Base-by-base conservation (phyloP, 257 asterid species). In the Mentha longifolia region DNA sequence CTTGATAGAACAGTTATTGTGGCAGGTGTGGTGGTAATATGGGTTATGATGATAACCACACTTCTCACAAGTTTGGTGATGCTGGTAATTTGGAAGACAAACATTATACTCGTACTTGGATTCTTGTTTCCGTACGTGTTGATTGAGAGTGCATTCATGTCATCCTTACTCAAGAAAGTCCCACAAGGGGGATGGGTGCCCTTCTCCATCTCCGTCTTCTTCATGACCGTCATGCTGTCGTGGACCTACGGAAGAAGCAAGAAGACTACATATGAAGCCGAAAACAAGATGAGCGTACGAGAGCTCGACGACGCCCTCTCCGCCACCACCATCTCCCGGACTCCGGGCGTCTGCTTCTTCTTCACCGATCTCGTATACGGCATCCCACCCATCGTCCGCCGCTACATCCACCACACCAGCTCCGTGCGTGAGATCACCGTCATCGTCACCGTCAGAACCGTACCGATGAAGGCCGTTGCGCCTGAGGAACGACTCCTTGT, bases 121-220 rank as follows among this genome's bases (percentile, higher is more conserved):
- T 86, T 88, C 67, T 79, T 91, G 76, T 30, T 88, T 52, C 92
- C 96, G 0, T 88, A 76, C 70, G 73, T 82, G 60, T 28, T 81
- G 25, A 82, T 88, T 9, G 94, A 88, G 76, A 73, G 85, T 63
- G 49, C 77, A 2, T 86, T 90, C 84, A 88, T 88, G 97, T 67
- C 85, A 30, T 88, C 94, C 3, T 66, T 80, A 63, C 74, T 88
- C 11, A 84, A 75, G 78, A 90, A 90, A 74, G 75, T 88, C 78
- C 95, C 97, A 70, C 95, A 88, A 66, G 89, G 95, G 9, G 97
- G 89, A 33, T 88, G 93, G 93, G 95, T 84, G 13, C 89, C 97
- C 5, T 90, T 88, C 57, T 86, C 89, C 12, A 86, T 86, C 56
- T 86, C 92, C 0, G 85, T 79, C 2, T 14, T 90, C 79, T 82